A percentile compares a stretch with the other conserved stretches of the same genome.
phyloP scores from a whole-genome alignment of 2,329 filamentous ascomycete species.

The Scortechinia acanthostroma region DNA sequence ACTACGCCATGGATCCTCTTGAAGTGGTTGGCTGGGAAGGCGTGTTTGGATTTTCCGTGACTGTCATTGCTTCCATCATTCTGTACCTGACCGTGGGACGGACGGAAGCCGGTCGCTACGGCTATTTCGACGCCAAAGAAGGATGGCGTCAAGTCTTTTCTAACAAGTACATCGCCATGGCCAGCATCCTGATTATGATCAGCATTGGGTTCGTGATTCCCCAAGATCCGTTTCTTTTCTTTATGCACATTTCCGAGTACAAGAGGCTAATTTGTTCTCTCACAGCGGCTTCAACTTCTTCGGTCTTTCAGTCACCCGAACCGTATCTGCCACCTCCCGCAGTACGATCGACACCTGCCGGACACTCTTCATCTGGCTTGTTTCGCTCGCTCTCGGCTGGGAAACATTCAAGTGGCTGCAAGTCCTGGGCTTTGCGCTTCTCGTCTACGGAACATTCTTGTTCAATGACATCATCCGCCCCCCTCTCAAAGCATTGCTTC shows the following conservation, averaged over 20 bases:
- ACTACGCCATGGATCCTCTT: conserved; percentile 65
- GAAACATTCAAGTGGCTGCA: conserved; percentile 97
- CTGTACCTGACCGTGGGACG: conserved; percentile 72
- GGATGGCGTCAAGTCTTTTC: conserved; percentile 75
- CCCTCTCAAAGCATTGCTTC: conserved; percentile 54
- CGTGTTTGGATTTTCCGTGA: conserved; percentile 78
- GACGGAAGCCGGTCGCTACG: conserved; percentile 66
- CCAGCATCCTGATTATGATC: conserved; percentile 88
- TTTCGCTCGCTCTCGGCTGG: conserved; percentile 88
- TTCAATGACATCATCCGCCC: conserved; percentile 92
- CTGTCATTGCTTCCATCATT: conserved; percentile 70
- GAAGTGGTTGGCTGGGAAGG: conserved; percentile 95
- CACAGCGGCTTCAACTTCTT: conserved; percentile 95
- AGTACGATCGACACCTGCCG: conserved; percentile 96
- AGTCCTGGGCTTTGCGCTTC: conserved; percentile 75
- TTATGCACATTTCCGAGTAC: background rate
- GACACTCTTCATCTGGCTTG: conserved; percentile 96
- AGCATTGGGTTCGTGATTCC: conserved; percentile 98
- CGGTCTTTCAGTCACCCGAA: conserved; percentile 83
- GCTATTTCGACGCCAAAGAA: conserved; percentile 85
- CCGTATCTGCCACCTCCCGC: conserved; percentile 82
- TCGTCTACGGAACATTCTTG: conserved; percentile 93
- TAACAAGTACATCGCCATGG: conserved; percentile 64
- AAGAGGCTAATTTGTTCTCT: conserved; percentile 9
- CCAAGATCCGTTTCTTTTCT: conserved; percentile 23